These are phyloP conservation scores for Hygrophorus russula DNA, from an alignment of 768 basidiomycete genomes.

Conservation along the genomic window DNA sequence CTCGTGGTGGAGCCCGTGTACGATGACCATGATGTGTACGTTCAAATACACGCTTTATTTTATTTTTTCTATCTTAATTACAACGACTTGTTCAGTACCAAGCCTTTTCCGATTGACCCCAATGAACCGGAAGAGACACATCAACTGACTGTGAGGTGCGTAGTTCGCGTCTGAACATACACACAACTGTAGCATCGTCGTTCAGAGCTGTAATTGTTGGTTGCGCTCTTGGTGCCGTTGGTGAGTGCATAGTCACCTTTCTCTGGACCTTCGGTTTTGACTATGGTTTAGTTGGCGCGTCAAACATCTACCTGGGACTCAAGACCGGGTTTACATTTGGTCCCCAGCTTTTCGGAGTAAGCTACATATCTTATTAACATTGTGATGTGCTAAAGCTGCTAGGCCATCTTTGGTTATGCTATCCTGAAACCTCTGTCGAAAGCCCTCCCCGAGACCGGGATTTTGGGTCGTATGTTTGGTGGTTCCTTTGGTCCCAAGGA, in stretches of 20 bases:
- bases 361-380: slow-evolving; percentile 11
- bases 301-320: slow-evolving; percentile 57
- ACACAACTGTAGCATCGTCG: not conserved
- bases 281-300: slow-evolving; percentile 31
- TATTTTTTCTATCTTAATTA: too few relatives aligned
- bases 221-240: too few relatives aligned
- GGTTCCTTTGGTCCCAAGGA: slow-evolving; percentile 58
- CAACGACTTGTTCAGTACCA: too few relatives aligned
- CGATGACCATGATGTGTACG: too few relatives aligned
- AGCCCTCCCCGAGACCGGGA: slow-evolving; percentile 32
- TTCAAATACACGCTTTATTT: too few relatives aligned
- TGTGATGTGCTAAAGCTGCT: slow-evolving; percentile 1
- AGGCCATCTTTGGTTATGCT: slow-evolving; percentile 48
- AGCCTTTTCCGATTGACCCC: too few relatives aligned
- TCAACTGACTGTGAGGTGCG: slow-evolving; percentile 37
- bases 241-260: too few relatives aligned
- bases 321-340: slow-evolving; percentile 64
- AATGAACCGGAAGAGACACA: slow-evolving; percentile 28
- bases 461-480: slow-evolving; percentile 33
- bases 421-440: slow-evolving; percentile 47
- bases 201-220: too few relatives aligned
- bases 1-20: too few relatives aligned
- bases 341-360: slow-evolving; percentile 47
- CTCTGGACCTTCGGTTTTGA: not conserved
- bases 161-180: not conserved